phyloP scores from a whole-genome alignment of 2,329 filamentous ascomycete species.

The Proliferodiscus dingleyae region DNA sequence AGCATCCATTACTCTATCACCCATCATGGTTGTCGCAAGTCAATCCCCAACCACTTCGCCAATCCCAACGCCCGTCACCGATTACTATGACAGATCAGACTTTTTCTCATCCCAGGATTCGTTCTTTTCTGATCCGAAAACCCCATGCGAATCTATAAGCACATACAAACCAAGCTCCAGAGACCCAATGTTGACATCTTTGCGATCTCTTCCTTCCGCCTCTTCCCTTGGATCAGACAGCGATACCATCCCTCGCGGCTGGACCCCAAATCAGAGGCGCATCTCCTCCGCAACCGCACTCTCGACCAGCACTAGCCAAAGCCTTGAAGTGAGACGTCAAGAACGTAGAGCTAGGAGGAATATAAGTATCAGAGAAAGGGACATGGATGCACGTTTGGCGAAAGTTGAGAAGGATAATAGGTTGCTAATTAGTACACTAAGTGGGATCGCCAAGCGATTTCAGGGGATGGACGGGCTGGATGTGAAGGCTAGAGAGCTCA shows the following conservation, averaged over 20 bases:
- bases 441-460: slow-evolving; percentile 18
- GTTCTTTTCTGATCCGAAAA: not conserved
- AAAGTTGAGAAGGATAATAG: slow-evolving; percentile 26
- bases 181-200: slow-evolving; percentile 1
- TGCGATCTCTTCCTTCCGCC: not conserved
- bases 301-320: not conserved
- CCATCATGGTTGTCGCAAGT: slow-evolving; percentile 16
- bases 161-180: not conserved
- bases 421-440: slow-evolving; percentile 18
- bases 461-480: slow-evolving; percentile 10
- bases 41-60: slow-evolving; percentile 4
- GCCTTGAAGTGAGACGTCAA: slow-evolving; percentile 8
- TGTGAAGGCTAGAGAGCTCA: not conserved
- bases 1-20: slow-evolving; percentile 1
- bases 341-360: slow-evolving; percentile 15
- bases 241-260: not conserved
- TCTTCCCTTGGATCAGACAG: not conserved
- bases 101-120: not conserved
- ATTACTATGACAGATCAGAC: not conserved
- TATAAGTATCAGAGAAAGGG: slow-evolving; percentile 14
- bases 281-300: not conserved
- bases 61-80: not conserved
- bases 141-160: not conserved
- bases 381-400: slow-evolving; percentile 19
- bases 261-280: not conserved